Evolutionary conservation across 371 early-diverging fungal genomes (phyloP), one percentile per base, ranked within the genome.

Genomic region (Basidiobolus meristosporus): DNA sequence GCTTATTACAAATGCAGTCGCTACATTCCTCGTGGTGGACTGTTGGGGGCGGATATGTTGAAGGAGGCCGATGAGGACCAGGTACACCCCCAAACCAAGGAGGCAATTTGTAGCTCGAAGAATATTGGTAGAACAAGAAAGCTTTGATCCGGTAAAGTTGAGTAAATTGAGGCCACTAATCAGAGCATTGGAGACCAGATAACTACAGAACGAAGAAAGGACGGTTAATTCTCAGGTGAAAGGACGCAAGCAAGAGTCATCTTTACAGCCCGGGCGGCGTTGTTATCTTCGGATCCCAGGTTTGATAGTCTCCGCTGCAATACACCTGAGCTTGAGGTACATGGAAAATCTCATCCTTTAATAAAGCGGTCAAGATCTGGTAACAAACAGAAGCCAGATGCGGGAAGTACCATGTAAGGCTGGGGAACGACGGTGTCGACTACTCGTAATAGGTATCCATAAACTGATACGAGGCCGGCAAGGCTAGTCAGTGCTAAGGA

Each of bases 201-300:
- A 37, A 6, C 20, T 41, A 6, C 35, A n/a, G 7, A 18, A 6
- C 10, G 29, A 21, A 23, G 30, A 7, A 7, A 32, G 14, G 7
- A 33, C 18, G 14, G 42, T 38, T 31, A 36, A 32, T 14, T 40
- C 18, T 10, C 53, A 20, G 37, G 42, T 21, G 6, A 41, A 32
- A 14, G 51, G 30, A 4, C 51, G 7, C 3, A 17, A 41, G 19
- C 32, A 38, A 11, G 21, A 54, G 22, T 10, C 36, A 7, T 21
- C 58, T 55, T 46, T 84, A 95, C 75, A 93, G 65, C 11, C 93
- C 95, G 15, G 96, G 95, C 23, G 93, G 96, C 17, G 96, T 96
- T 3, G 96, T 96, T 22, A 96, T 53, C 56, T 90, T 96, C 19
- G 79, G 78, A 53, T 96, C 86, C 82, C 90, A 92, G 7, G 49